A percentile compares a stretch with the other conserved stretches of the same genome.
Conservation (phyloP, 2,329 filamentous ascomycete genomes). For the Amphichorda felina region DNA sequence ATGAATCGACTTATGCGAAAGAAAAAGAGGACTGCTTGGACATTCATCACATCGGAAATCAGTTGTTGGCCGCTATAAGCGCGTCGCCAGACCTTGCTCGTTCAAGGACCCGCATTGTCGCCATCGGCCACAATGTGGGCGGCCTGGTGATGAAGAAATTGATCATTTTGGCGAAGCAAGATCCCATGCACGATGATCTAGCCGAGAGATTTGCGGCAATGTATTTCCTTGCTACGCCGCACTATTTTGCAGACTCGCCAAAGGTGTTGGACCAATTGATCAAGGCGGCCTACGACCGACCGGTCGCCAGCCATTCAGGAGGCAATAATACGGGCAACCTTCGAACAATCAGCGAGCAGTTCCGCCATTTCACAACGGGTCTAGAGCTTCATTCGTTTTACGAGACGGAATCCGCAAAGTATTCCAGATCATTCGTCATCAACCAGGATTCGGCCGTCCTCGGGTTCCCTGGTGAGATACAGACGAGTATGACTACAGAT, state of each 20-base stretch:
- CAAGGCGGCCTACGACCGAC: slow-evolving; percentile 5
- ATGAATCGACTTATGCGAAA: slow-evolving; percentile 17
- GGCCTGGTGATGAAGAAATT: slow-evolving; percentile 20
- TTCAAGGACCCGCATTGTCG: slow-evolving; percentile 12
- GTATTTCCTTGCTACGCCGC: slow-evolving; percentile 18
- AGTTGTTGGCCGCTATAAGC: slow-evolving; percentile 13
- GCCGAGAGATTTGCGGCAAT: slow-evolving; percentile 11
- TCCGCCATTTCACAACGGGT: slow-evolving; percentile 8
- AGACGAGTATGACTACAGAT: slow-evolving; percentile 13
- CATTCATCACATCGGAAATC: slow-evolving; percentile 18
- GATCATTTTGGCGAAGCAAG: slow-evolving; percentile 13
- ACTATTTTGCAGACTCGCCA: slow-evolving; percentile 15
- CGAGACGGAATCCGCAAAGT: slow-evolving; percentile 10
- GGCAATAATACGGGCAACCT: slow-evolving; percentile 9
- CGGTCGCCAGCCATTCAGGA: slow-evolving; percentile 11
- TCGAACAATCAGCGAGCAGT: slow-evolving; percentile 14
- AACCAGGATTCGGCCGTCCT: slow-evolving; percentile 12
- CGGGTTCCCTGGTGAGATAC: slow-evolving; percentile 11
- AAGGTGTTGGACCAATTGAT: slow-evolving; percentile 13
- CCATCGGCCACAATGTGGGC: slow-evolving; percentile 22
- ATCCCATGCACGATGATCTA: slow-evolving; percentile 6
- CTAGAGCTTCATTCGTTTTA: slow-evolving; percentile 15
- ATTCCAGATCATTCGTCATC: slow-evolving; percentile 10
- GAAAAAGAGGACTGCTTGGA: slow-evolving; percentile 13
- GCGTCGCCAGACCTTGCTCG: slow-evolving; percentile 9